Evolutionary conservation across 805 yeast species (phyloP).

Genomic region (Sugiyamaella floridensis): DNA sequence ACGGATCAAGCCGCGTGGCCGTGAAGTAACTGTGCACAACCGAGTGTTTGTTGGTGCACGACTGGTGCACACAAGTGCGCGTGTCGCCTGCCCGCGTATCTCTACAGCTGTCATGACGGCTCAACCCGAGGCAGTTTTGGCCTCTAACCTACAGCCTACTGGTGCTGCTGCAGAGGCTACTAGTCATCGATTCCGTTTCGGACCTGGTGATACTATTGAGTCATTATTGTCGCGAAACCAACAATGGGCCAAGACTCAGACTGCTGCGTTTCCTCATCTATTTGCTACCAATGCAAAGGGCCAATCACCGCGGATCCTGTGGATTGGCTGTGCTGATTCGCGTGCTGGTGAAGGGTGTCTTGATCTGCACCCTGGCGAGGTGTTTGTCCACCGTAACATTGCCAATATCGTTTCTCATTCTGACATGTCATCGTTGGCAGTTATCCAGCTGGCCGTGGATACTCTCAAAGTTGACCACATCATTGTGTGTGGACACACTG

Average conservation of each 20-base stretch:
- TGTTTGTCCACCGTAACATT: slow-evolving; percentile 81
- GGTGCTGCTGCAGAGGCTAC: no score
- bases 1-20: no score
- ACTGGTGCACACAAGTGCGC: no score
- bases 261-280: slow-evolving; percentile 47
- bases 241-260: slow-evolving; percentile 41
- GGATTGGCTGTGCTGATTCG: slow-evolving; percentile 94
- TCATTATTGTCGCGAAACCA: slow-evolving; percentile 35
- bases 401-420: slow-evolving; percentile 66
- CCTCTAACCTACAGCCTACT: no score
- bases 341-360: slow-evolving; percentile 76
- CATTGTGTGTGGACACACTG: slow-evolving; percentile 88
- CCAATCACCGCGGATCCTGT: slow-evolving; percentile 85
- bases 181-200: background rate
- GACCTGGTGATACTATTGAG: background rate
- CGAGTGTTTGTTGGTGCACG: no score
- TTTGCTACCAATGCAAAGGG: slow-evolving; percentile 67
- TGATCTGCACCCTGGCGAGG: slow-evolving; percentile 81
- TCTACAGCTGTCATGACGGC: no score
- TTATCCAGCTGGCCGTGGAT: slow-evolving; percentile 81
- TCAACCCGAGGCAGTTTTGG: no score
- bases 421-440: slow-evolving; percentile 69
- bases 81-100: no score
- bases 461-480: slow-evolving; percentile 74
- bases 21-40: no score